A percentile compares a stretch with the other conserved stretches of the same genome.
Evolutionary conservation across 306 rosid species (phyloP).

Genomic region (Inga leiocalycina): DNA sequence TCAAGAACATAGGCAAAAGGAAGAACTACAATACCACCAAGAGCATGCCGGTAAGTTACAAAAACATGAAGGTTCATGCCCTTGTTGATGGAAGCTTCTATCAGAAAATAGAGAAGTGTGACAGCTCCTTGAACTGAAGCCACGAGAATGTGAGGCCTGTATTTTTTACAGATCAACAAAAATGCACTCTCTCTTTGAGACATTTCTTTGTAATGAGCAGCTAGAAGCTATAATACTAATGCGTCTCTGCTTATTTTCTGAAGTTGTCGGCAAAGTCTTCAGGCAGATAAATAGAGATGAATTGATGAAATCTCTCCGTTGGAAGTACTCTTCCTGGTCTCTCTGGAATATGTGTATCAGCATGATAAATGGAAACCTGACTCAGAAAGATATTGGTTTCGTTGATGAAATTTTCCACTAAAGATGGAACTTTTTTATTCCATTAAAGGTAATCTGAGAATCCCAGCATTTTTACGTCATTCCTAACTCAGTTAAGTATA

Average conservation of each 20-base stretch:
- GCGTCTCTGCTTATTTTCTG: constrained; percentile 24
- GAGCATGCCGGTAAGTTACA: constrained; percentile 46
- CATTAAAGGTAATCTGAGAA: background rate
- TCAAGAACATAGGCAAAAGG: constrained; percentile 60
- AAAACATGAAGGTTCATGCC: constrained; percentile 56
- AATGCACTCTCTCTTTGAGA: constrained; percentile 17
- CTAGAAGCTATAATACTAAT: background rate
- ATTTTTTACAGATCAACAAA: constrained; percentile 32
- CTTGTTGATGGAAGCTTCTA: constrained; percentile 41
- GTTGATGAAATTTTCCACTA: background rate
- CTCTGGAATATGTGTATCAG: background rate
- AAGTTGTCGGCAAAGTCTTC: constrained; percentile 7
- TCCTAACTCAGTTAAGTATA: background rate
- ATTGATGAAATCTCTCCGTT: background rate
- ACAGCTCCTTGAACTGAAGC: constrained; percentile 33
- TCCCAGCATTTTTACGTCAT: background rate
- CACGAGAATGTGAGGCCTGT: constrained; percentile 47
- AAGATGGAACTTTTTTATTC: constrained; percentile 9
- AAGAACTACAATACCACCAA: constrained; percentile 41
- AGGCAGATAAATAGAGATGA: constrained; percentile 12
- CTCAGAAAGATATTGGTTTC: constrained; percentile 3
- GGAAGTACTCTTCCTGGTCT: constrained; percentile 8
- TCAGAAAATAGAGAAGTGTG: constrained; percentile 44
- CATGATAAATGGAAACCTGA: constrained; percentile 3
- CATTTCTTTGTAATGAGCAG: constrained; percentile 35